A percentile compares a stretch with the other conserved stretches of the same genome.
Evolutionary conservation across 176 grass and related monocot genomes (phyloP).

Genomic region (Areca catechu): DNA sequence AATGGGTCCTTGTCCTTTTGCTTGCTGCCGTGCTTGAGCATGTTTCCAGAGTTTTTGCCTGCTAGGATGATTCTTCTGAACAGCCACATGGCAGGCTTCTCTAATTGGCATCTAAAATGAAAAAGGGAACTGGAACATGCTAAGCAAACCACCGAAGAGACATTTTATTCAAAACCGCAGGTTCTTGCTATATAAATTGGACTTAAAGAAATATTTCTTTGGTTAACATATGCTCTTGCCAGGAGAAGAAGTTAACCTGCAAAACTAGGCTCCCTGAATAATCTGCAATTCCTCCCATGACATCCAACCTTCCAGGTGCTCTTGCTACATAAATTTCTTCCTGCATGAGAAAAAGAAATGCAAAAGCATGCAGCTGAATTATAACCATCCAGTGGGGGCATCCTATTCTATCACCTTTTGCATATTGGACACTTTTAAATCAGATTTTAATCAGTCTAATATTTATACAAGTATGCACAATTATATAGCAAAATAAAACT

Average conservation of each 20-base stretch:
- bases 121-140: no score
- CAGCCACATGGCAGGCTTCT: constrained; percentile 93
- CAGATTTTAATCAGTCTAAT: no score
- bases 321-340: constrained; percentile 93
- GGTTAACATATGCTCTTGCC: not conserved
- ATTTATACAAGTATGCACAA: no score
- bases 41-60: constrained; percentile 95
- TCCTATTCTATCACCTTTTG: no score
- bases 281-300: constrained; percentile 95
- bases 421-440: no score
- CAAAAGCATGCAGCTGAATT: no score
- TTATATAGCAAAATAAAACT: no score
- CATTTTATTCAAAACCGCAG: no score
- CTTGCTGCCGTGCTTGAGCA: constrained; percentile 72
- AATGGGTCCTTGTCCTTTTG: constrained; percentile 52
- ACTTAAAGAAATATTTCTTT: no score
- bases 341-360: constrained; percentile 22
- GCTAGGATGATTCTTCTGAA: constrained; percentile 71
- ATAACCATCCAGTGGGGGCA: no score
- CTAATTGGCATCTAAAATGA: constrained; percentile 73
- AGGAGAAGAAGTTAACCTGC: constrained; percentile 35
- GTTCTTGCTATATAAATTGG: no score
- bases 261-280: constrained; percentile 96
- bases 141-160: no score
- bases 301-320: constrained; percentile 87